phyloP scores from a whole-genome alignment of 768 basidiomycete genomes.

The Mycena crocata region DNA sequence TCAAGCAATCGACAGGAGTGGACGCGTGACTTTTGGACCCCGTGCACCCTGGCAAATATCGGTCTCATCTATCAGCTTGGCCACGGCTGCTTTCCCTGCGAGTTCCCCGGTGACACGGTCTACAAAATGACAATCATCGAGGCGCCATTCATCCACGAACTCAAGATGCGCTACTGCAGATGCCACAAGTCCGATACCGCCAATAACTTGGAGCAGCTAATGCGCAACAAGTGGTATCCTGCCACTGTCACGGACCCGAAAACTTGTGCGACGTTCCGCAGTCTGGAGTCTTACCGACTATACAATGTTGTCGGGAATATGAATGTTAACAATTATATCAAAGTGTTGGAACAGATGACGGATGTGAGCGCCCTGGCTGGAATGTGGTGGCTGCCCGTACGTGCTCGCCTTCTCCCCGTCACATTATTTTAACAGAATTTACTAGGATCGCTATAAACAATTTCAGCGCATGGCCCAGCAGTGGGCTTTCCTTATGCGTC shows the following conservation, averaged over 20 bases:
- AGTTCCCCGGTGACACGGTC: background rate
- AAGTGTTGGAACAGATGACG: background rate
- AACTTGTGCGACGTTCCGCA: no score
- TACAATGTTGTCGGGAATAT: no score
- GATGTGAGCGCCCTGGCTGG: background rate
- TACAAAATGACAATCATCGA: conserved; percentile 20
- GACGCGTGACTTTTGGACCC: conserved; percentile 23
- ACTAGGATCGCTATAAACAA: no score
- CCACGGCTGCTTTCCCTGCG: conserved; percentile 18
- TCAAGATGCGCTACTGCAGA: conserved; percentile 19
- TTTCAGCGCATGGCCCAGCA: no score
- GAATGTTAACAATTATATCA: no score
- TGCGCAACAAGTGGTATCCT: no score
- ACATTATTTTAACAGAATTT: no score
- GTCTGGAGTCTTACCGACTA: no score
- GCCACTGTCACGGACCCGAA: no score
- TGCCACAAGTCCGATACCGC: no score
- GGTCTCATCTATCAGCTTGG: conserved; percentile 32
- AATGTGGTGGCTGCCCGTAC: background rate
- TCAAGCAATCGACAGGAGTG: conserved; percentile 27
- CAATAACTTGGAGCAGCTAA: no score
- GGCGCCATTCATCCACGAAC: conserved; percentile 10
- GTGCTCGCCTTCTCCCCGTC: background rate
- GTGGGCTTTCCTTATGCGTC: background rate
- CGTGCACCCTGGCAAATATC: background rate